Conservation (phyloP, 2,329 filamentous ascomycete species). For the Epichloe hybrida region DNA sequence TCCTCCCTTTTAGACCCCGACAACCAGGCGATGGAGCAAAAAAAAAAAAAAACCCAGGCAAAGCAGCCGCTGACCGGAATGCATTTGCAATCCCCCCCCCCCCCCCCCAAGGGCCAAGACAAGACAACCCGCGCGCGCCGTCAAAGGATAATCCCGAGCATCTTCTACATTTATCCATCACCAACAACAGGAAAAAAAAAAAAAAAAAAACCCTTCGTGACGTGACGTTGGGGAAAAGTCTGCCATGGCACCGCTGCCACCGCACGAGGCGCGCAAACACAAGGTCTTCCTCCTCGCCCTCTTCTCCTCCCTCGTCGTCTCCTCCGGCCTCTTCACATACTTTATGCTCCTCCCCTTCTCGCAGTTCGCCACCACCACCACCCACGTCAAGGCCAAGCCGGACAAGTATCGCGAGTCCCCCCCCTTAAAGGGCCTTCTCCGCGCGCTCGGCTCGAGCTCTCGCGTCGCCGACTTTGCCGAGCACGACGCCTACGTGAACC, state of each 20-base stretch:
- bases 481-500: background rate
- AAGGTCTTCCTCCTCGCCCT: constrained; percentile 2
- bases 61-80: too few relatives aligned
- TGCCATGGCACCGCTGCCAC: constrained; percentile 4
- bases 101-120: too few relatives aligned
- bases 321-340: constrained; percentile 3
- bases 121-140: too few relatives aligned
- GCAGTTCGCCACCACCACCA: background rate
- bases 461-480: background rate
- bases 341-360: constrained; percentile 5
- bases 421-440: background rate
- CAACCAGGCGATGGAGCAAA: too few relatives aligned
- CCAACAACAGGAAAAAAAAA: background rate
- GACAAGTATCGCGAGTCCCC: background rate
- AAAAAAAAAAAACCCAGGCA: too few relatives aligned
- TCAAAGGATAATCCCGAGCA: too few relatives aligned
- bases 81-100: too few relatives aligned
- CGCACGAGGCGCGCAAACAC: constrained; percentile 1
- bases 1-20: too few relatives aligned
- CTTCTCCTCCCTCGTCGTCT: constrained; percentile 3
- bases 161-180: background rate
- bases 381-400: too few relatives aligned
- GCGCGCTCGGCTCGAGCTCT: background rate
- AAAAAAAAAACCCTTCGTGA: background rate
- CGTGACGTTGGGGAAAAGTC: too few relatives aligned